phyloP scores from a whole-genome alignment of 495 filamentous ascomycete species.

The Halenospora varia region DNA sequence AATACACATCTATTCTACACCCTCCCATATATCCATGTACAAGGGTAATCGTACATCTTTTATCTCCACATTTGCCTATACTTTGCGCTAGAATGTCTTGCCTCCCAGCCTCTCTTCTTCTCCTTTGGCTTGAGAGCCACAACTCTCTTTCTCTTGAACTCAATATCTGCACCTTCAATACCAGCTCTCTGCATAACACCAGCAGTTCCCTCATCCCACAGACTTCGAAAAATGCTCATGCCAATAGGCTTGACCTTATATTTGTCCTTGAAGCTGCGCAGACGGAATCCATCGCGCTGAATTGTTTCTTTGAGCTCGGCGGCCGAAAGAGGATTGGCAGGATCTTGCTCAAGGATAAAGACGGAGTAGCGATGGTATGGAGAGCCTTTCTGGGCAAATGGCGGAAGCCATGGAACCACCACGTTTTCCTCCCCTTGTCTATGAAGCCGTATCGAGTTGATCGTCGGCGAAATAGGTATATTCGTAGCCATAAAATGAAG shows the following conservation, averaged over 20 bases:
- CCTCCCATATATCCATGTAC: too few relatives aligned
- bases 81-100: constrained; percentile 50
- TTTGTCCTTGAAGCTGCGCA: constrained; percentile 67
- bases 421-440: constrained; percentile 52
- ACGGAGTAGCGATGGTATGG: constrained; percentile 86
- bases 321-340: constrained; percentile 56
- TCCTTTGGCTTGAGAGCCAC: constrained; percentile 45
- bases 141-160: constrained; percentile 71
- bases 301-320: constrained; percentile 47
- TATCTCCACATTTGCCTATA: constrained; percentile 45
- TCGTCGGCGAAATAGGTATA: constrained; percentile 46
- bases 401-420: constrained; percentile 77
- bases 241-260: constrained; percentile 70
- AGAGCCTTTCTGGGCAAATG: constrained; percentile 81
- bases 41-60: too few relatives aligned
- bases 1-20: too few relatives aligned
- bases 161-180: constrained; percentile 70
- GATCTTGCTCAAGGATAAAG: constrained; percentile 77
- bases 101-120: constrained; percentile 52
- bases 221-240: constrained; percentile 76
- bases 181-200: constrained; percentile 80
- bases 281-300: constrained; percentile 60
- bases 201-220: constrained; percentile 84
- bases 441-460: constrained; percentile 43
- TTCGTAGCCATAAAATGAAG: constrained; percentile 81